Base-by-base conservation (phyloP, 1,139 yeast species). In the Wickerhamomyces sp. region DNA sequence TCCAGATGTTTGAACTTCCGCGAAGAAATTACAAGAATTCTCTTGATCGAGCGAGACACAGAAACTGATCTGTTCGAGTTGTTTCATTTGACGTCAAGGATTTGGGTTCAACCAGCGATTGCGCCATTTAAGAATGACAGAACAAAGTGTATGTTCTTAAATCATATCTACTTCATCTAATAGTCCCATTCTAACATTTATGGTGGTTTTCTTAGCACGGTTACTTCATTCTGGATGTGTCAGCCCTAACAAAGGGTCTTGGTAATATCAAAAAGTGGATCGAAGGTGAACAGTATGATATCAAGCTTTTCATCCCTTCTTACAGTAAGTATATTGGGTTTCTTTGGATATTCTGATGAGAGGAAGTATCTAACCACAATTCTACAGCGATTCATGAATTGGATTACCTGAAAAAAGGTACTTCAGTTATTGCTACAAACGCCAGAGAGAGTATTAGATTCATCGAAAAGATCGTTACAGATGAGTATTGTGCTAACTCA, bases 231-330 rank as follows among this genome's bases (percentile, higher is more conserved):
- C 57, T 80, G 42, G 86, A 80, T 57, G 81, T 78, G 30, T 73
- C 83, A 10, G 79, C 83, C 1, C 69, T 80, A 49, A 74, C 78
- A 7, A 71, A 80, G 45, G 86, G 85, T 2, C 71, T 80, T 40
- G 83, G 82, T 1, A 76, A 76, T 52, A 68, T 80, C 57, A 78
- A 78, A 57, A 63, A 76, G 49, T 80, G 86, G 85, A 68, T 73
- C 45, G 69, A 72, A 45, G 55, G 65, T n/a, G 64, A 42, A 31
- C 32, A 43, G 26, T 40, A 50, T 9, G 44, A 54, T 4, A 49
- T 53, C 11, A 48, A 52, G 54, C 66, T 61, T 52, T 75, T 55
- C 52, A 63, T 80, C 31, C 85, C 86, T 0, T 62, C 73, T 4
- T 78, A 78, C 53, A 79, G 54, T 51, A 33, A 40, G 52, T 46